These are phyloP conservation scores for Phytophthora europaea DNA, from an alignment of 352 stramenopile genomes.

Conservation along the genomic window DNA sequence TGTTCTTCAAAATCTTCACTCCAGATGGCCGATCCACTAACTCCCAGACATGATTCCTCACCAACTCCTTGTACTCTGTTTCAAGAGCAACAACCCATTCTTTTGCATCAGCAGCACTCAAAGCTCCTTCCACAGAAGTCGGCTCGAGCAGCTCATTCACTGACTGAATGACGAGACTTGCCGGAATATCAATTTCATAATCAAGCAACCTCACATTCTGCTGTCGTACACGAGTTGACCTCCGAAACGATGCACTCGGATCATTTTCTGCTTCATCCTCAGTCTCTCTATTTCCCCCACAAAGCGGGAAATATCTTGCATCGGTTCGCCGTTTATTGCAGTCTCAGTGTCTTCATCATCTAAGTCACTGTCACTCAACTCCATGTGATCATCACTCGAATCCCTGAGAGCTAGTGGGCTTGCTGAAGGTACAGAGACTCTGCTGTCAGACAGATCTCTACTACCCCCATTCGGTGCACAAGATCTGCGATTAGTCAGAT, in stretches of 20 bases:
- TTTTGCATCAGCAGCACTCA: background rate
- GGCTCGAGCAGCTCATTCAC: background rate
- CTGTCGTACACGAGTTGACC: background rate
- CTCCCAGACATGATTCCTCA: background rate
- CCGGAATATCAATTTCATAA: background rate
- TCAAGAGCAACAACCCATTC: background rate
- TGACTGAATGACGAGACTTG: background rate
- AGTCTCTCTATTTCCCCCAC: background rate
- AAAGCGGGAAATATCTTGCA: background rate
- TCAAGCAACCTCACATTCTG: background rate
- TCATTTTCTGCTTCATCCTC: background rate
- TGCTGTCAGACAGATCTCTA: constrained; percentile 18
- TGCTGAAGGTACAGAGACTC: background rate
- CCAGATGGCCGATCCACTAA: background rate
- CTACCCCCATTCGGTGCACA: background rate
- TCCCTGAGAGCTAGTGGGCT: constrained; percentile 11
- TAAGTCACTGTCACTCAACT: background rate
- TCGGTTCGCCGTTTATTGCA: constrained; percentile 8
- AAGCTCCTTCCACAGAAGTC: background rate
- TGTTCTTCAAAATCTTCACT: background rate
- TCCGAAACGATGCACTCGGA: background rate
- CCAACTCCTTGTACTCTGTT: background rate
- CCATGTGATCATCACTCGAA: background rate
- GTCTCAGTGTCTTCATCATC: background rate
- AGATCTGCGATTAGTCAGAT: constrained; percentile 12